These are phyloP conservation scores for Agrocybe pediades DNA, from an alignment of 768 basidiomycete genomes.

Conservation along the genomic window DNA sequence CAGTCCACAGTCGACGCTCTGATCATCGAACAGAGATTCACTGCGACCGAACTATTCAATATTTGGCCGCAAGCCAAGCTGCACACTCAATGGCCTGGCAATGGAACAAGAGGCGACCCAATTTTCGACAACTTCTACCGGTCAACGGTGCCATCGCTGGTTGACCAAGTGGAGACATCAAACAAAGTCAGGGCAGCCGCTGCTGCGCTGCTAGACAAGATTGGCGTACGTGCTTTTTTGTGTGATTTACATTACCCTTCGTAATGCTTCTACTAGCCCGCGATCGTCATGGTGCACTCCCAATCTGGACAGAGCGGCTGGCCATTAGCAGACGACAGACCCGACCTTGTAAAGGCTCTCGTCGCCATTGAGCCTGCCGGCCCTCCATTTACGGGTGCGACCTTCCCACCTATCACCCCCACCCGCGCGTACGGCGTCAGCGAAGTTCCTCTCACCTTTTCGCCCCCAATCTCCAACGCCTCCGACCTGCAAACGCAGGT, in stretches of 20 bases:
- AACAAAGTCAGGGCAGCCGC: conserved; percentile 42
- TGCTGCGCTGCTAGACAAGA: conserved; percentile 42
- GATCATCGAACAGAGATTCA: conserved; percentile 41
- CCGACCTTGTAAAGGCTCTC: conserved; percentile 46
- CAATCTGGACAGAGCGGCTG: conserved; percentile 52
- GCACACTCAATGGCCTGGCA: conserved; percentile 57
- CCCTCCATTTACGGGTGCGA: conserved; percentile 46
- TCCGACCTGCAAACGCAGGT: conserved; percentile 33
- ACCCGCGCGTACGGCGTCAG: conserved; percentile 49
- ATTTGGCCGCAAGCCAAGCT: conserved; percentile 48
- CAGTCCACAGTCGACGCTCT: conserved; percentile 29
- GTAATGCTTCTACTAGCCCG: conserved; percentile 34
- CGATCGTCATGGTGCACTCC: conserved; percentile 50
- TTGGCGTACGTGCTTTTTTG: conserved; percentile 38
- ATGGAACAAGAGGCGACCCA: conserved; percentile 44
- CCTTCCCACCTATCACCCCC: conserved; percentile 36
- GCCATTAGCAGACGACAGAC: conserved; percentile 48
- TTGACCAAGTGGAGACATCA: conserved; percentile 35
- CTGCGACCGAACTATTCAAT: conserved; percentile 37
- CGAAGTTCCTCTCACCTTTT: conserved; percentile 45
- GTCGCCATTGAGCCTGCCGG: conserved; percentile 53
- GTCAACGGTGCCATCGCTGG: conserved; percentile 42
- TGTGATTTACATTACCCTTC: not conserved
- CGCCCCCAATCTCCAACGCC: conserved; percentile 40
- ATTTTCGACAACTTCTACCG: conserved; percentile 47